A percentile compares a stretch with the other conserved stretches of the same genome.
Evolutionary conservation across 805 yeast genomes (phyloP).

Genomic region (Wickerhamiella azyma): DNA sequence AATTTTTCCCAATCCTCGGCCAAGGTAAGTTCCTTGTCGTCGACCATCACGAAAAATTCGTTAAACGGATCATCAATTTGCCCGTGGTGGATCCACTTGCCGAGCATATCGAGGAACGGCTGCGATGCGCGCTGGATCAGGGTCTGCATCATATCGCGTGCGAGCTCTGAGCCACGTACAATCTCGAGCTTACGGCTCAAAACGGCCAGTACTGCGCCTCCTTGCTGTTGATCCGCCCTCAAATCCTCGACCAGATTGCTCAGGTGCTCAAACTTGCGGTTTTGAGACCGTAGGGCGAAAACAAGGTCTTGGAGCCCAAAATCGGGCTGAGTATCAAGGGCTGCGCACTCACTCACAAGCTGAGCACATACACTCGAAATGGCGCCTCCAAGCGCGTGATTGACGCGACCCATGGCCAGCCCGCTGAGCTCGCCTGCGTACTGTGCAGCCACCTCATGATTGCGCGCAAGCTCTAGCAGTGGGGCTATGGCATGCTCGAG

Average conservation of each 20-base stretch:
- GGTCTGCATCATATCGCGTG: conserved; percentile 37
- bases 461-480: conserved; percentile 48
- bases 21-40: conserved; percentile 17
- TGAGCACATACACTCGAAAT: conserved; percentile 34
- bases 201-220: conserved; percentile 57
- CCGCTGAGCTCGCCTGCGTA: conserved; percentile 50
- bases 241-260: conserved; percentile 44
- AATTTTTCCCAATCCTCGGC: conserved; percentile 25
- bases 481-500: conserved; percentile 55
- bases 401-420: conserved; percentile 48
- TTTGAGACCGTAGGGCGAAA: conserved; percentile 31
- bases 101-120: conserved; percentile 54
- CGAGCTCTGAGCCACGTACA: conserved; percentile 51
- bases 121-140: conserved; percentile 46
- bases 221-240: conserved; percentile 33
- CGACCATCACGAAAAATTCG: conserved; percentile 61
- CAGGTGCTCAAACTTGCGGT: conserved; percentile 37
- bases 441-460: conserved; percentile 41
- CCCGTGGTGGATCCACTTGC: conserved; percentile 71
- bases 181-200: conserved; percentile 44
- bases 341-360: conserved; percentile 20
- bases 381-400: conserved; percentile 58
- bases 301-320: conserved; percentile 51
- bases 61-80: conserved; percentile 60
- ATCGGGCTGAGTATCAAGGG: conserved; percentile 42